Evolutionary conservation across 129 eudicot species (phyloP), one percentile per base, ranked within the genome.

Genomic region (Lonicera japonica): DNA sequence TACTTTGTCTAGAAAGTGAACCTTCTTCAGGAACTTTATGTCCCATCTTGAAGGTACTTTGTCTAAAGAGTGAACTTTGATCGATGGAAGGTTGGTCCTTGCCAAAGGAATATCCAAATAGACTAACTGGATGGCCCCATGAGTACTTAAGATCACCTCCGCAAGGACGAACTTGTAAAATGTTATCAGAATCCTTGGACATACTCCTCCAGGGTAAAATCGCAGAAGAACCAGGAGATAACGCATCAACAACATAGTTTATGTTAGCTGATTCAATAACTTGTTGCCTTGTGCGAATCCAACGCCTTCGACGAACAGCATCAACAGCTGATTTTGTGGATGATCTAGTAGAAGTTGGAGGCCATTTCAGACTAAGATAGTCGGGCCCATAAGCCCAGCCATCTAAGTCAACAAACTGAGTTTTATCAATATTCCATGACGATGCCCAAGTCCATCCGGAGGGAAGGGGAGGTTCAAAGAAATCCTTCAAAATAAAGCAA

Each of bases 201-300:
- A 74, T 85, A 64, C 92, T 71, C 79, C 73, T 78, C 99, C 99
- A 94, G 21, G 99, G 99, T 65, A 94, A 77, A 34, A 79, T 75
- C 43, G 63, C 60, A 70, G 81, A 78, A 57, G 79, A 70, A 80
- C 85, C 92, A 41, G 99, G 88, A 65, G 63, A 23, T 67, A 85
- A 20, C 34, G 80, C 56, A 63, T 57, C 64, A 29, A 75, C 52
- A 73, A 74, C 75, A 61, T 69, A 54, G 54, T 70, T 77, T 60
- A 55, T 29, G 22, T 61, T 74, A 46, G 66, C 25, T 23, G 63
- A 25, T 8, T 71, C 80, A 29, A 62, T 54, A 63, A 34, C 54
- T 54, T 70, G 77, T 70, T 82, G 79, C 74, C 84, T 78, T 40
- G 77, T 82, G 66, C 87, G 83, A 36, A 40, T 68, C 87, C 87